Evolutionary conservation across 352 stramenopile species (phyloP).

Genomic region (Sclerospora graminicola): DNA sequence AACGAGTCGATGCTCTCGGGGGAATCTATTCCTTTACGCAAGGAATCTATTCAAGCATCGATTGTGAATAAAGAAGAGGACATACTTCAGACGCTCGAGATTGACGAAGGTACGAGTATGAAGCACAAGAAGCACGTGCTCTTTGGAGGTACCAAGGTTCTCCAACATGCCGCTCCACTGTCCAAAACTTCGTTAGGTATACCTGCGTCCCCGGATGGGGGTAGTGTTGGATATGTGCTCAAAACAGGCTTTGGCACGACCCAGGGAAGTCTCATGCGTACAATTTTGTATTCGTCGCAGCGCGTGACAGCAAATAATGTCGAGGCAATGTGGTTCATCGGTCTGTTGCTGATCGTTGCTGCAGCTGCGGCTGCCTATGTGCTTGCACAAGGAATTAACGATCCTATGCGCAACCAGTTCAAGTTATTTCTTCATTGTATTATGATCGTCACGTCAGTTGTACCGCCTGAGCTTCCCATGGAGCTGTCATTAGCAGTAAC

Average conservation of each 20-base stretch:
- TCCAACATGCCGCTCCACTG: constrained; percentile 55
- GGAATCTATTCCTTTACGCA: constrained; percentile 96
- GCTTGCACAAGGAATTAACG: constrained; percentile 70
- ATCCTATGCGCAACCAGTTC: constrained; percentile 91
- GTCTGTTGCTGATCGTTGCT: constrained; percentile 95
- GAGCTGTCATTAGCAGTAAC: constrained; percentile 96
- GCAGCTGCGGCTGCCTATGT: constrained; percentile 91
- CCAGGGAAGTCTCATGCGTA: constrained; percentile 96
- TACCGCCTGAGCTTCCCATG: constrained; percentile 97
- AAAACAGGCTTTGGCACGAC: constrained; percentile 96
- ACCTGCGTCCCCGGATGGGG: constrained; percentile 80
- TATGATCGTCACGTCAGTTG: constrained; percentile 98
- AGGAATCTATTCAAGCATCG: constrained; percentile 81
- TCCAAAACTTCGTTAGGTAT: constrained; percentile 27
- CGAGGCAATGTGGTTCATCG: constrained; percentile 95
- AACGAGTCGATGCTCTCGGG: constrained; percentile 99
- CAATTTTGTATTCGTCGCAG: constrained; percentile 96
- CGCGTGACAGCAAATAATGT: constrained; percentile 92
- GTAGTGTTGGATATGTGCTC: constrained; percentile 92
- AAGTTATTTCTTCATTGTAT: constrained; percentile 96
- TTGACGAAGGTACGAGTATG: constrained; percentile 71
- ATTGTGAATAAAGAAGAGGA: constrained; percentile 64
- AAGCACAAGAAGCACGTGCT: constrained; percentile 86
- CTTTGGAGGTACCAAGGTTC: constrained; percentile 87
- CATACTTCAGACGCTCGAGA: constrained; percentile 51